Base-by-base conservation (phyloP, 2,329 filamentous ascomycete species). In the Delphinella strobiligena region DNA sequence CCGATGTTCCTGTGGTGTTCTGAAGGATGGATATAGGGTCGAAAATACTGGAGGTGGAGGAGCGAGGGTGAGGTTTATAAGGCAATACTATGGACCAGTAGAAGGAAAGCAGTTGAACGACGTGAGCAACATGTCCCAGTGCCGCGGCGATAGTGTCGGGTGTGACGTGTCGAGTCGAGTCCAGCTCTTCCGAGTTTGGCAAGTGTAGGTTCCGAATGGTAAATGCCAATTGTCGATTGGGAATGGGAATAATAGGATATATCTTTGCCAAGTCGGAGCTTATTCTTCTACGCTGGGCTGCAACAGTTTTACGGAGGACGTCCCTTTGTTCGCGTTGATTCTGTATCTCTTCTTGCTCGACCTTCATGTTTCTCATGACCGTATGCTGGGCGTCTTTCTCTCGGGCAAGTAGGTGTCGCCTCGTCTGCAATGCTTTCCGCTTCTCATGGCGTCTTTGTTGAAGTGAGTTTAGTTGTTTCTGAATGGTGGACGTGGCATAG, bases 271-370 rank as follows among this genome's bases (percentile, higher is more conserved):
- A 67, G 47, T 94, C 87, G 48, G 91, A 80, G 57, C 86, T 88
- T 40, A 96, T 84, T 27, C 91, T 80, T 11, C 88, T 77, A 16
- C 88, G 75, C 59, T 96, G 91, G n/a, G 82, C 85, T 42, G 72
- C 76, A n/a, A 86, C 81, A 15, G 78, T 74, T 37, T 80, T 76
- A 31, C 69, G 68, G 0, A 74, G 78, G 35, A 69, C 61, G 3
- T 67, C 36, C 36, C 51, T 45, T 31, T 54, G 50, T 4, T 49
- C 45, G 15, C 47, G 45, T 11, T 50, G 33, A 11, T 38, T 40
- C 1, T 49, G 64, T 1, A 82, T 60, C 1, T 80, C 63, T 4
- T 65, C 60, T 27, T 68, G 67, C 10, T 75, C 77, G 5, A 34
- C 49, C 14, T 54, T 46, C 12, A 42, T 41, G 5, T 53, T 79